phyloP scores from a whole-genome alignment of 495 filamentous ascomycete genomes.

The Aspergillus carlsbadensis region DNA sequence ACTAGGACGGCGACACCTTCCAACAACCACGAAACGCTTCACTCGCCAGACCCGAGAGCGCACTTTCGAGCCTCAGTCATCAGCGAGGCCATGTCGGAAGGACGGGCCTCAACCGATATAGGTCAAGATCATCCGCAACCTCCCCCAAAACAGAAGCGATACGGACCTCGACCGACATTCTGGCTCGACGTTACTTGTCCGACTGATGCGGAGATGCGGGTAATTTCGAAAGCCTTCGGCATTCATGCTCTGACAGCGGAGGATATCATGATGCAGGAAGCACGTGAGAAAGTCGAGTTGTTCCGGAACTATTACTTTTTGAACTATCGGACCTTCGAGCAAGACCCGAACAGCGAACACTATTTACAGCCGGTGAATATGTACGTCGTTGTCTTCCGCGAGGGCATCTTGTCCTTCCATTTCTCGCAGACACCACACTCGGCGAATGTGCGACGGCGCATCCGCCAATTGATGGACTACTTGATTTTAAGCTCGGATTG shows the following conservation, averaged over 20 bases:
- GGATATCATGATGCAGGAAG: conserved; percentile 96
- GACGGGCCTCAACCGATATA: conserved; percentile 21
- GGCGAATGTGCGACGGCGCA: conserved; percentile 88
- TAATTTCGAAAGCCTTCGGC: conserved; percentile 86
- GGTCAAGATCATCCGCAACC: conserved; percentile 23
- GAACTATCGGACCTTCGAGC: conserved; percentile 96
- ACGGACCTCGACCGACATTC: conserved; percentile 87
- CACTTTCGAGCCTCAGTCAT: conserved; percentile 27
- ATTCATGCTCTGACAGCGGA: conserved; percentile 94
- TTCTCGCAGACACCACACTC: conserved; percentile 91
- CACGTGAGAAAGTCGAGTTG: conserved; percentile 95
- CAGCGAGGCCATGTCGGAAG: conserved; percentile 34
- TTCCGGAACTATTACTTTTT: conserved; percentile 98
- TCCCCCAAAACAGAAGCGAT: conserved; percentile 57
- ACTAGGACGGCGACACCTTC: conserved; percentile 5
- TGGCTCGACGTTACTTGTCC: conserved; percentile 93
- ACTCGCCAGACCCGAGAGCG: conserved; percentile 7
- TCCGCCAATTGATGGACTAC: conserved; percentile 93
- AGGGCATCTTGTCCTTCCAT: conserved; percentile 93
- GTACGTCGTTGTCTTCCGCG: conserved; percentile 95
- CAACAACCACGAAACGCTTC: conserved; percentile 10
- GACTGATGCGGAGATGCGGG: conserved; percentile 88
- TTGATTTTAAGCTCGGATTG: conserved; percentile 90
- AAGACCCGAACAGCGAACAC: conserved; percentile 81
- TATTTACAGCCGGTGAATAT: conserved; percentile 96